Evolutionary conservation across 2,329 filamentous ascomycete genomes (phyloP).

Genomic region (Penicillium decumbens): DNA sequence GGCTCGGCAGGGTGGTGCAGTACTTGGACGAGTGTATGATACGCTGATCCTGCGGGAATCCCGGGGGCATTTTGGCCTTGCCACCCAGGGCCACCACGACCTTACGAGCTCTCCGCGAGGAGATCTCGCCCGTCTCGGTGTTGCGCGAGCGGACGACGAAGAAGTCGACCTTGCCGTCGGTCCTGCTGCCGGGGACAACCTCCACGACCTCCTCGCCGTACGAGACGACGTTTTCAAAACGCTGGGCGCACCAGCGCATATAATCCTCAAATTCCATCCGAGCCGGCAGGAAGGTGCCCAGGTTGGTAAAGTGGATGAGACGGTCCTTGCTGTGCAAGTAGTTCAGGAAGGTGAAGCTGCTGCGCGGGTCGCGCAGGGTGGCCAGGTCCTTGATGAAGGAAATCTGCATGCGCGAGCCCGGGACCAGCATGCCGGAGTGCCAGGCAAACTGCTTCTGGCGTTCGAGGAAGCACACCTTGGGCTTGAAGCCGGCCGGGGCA

Average conservation of each 20-base stretch:
- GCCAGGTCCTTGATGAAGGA: constrained; percentile 96
- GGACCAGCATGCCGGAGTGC: constrained; percentile 93
- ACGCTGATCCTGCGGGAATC: constrained; percentile 63
- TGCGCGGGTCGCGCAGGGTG: constrained; percentile 78
- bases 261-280: constrained; percentile 93
- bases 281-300: constrained; percentile 81
- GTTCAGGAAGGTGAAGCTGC: constrained; percentile 91
- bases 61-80: constrained; percentile 64
- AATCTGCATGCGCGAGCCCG: constrained; percentile 94
- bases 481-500: constrained; percentile 42
- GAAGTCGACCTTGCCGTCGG: constrained; percentile 51
- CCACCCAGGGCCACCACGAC: constrained; percentile 64
- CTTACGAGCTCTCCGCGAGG: constrained; percentile 43
- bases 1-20: constrained; percentile 44
- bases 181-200: constrained; percentile 57
- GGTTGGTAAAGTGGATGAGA: constrained; percentile 86
- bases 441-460: constrained; percentile 78
- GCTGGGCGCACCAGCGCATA: constrained; percentile 81
- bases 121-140: constrained; percentile 43
- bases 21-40: constrained; percentile 90
- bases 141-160: constrained; percentile 67
- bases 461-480: constrained; percentile 82
- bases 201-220: constrained; percentile 75
- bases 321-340: constrained; percentile 78
- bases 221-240: constrained; percentile 67